Evolutionary conservation across 202 grass and related monocot species (phyloP), one percentile per base, ranked within the genome.

Genomic region (Elaeis oleifera): DNA sequence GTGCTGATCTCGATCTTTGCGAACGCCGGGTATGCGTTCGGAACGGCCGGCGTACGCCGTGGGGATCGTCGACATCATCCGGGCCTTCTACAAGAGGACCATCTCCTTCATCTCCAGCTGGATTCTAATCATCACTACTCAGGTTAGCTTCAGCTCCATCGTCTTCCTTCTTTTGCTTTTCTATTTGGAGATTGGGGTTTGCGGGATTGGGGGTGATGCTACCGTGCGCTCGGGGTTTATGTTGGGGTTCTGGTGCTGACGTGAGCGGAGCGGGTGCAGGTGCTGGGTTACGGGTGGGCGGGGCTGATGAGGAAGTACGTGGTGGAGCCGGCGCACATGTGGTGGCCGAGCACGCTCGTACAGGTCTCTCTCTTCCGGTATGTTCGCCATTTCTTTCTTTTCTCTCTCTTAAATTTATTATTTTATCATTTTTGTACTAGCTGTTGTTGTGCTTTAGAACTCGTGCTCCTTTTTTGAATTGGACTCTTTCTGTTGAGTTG

Each of bases 251-350:
- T 29, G 19, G 25, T 62, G 28, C 15, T 53, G 28, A 21, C 56
- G 4, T 67, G 32, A 53, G 49, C 32, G 55, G 55, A 11, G 14
- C 22, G 36, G 36, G 1, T 22, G 13, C 11, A 95, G 90, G 90
- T 96, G 44, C 71, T 96, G 19, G 90, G 90, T 0, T 96, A 96
- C 74, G 90, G 90, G 1, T 96, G 86, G 90, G 86, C 90, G 6
- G 90, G 90, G 53, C 67, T 90, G 73, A 88, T 96, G 76, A 82
- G 90, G 56, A 90, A 83, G 81, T 96, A 83, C 79, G 83, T 96
- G 53, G 86, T 96, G 59, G 83, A 96, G 6, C 90, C 90, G 16
- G 83, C 86, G 49, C 81, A 88, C 73, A 96, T 90, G 90, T 96
- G 90, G 90, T 96, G 86, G 86, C 90, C 90, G 54, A 63, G 65